Percentiles rank a stretch among this genome's conserved stretches.
Conservation (phyloP, 345 rosid species). For the Excoecaria agallocha region DNA sequence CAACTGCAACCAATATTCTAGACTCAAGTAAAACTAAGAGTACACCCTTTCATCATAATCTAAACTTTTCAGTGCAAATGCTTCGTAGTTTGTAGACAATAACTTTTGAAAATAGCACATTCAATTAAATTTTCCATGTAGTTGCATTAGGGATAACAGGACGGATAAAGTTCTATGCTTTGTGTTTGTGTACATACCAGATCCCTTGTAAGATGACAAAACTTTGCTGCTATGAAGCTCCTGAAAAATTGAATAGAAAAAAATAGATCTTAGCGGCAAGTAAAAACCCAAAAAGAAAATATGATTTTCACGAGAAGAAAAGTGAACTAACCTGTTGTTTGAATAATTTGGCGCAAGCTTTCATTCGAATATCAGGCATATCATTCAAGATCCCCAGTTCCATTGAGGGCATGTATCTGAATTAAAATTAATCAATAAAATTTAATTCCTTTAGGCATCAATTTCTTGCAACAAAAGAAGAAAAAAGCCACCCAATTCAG, state of each 20-base stretch:
- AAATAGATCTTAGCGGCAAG: too few species aligned
- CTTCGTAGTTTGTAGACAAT: neutral
- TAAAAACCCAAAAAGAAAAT: neutral
- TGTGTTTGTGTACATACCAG: conserved; percentile 48
- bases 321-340: conserved; percentile 59
- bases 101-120: too few species aligned
- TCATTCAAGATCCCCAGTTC: conserved; percentile 73
- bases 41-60: neutral
- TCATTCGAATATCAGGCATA: conserved; percentile 60
- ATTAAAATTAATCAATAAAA: neutral
- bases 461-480: neutral
- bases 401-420: conserved; percentile 72
- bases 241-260: conserved; percentile 26
- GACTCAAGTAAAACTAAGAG: neutral
- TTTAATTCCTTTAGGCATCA: neutral
- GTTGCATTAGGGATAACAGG: neutral
- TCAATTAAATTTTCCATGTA: neutral
- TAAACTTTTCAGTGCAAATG: neutral
- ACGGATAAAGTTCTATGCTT: neutral
- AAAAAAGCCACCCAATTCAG: neutral
- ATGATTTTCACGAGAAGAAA: neutral
- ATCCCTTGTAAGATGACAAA: conserved; percentile 64
- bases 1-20: neutral
- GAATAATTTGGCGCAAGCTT: conserved; percentile 62
- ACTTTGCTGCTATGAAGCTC: conserved; percentile 48